phyloP scores from a whole-genome alignment of 768 basidiomycete genomes.

The Xerocomus brunneocitrinus region DNA sequence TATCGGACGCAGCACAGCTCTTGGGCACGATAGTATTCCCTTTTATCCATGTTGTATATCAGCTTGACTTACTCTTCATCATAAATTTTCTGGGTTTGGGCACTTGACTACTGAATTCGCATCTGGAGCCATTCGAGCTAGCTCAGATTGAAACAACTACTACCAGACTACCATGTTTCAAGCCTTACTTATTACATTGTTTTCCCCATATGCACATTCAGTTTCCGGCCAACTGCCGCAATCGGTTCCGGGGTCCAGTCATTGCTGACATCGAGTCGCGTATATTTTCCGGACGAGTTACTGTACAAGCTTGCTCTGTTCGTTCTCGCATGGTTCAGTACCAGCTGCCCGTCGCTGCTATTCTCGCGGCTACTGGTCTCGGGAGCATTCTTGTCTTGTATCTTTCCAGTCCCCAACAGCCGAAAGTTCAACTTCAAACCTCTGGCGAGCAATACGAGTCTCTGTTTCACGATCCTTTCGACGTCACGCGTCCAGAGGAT shows the following conservation, averaged over 20 bases:
- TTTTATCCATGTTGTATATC: no score
- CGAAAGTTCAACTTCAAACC: constrained; percentile 49
- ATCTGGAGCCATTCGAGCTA: no score
- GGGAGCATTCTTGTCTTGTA: constrained; percentile 43
- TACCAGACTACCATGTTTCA: no score
- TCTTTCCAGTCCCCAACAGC: constrained; percentile 38
- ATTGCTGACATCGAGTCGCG: background rate
- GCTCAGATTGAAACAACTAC: no score
- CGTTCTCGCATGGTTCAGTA: constrained; percentile 49
- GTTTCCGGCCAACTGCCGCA: background rate
- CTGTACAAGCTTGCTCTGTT: background rate
- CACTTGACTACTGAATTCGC: no score
- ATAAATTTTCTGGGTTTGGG: no score
- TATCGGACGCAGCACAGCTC: background rate
- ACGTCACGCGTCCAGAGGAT: constrained; percentile 71
- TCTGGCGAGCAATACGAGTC: constrained; percentile 22
- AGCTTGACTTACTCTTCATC: no score
- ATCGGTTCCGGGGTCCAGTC: constrained; percentile 7
- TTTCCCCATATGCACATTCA: no score
- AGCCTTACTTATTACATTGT: no score
- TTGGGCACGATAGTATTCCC: no score
- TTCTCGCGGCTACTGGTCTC: constrained; percentile 40
- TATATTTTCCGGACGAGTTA: background rate
- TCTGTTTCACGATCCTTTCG: constrained; percentile 51
- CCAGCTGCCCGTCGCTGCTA: constrained; percentile 51